phyloP scores from a whole-genome alignment of 805 yeast genomes.

The Kodamaea restingae region DNA sequence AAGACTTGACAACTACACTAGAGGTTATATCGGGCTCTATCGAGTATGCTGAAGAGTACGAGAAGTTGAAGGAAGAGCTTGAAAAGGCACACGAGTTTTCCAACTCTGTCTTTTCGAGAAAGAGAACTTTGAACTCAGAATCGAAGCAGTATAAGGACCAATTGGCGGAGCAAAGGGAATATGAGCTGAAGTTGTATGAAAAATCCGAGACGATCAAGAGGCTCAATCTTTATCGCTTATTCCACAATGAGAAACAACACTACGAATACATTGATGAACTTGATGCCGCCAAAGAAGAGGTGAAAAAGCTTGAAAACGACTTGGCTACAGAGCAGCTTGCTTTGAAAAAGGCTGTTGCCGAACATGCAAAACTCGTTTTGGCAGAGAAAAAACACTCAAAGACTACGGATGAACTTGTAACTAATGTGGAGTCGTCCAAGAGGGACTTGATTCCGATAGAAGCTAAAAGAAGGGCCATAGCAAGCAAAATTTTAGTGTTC shows the following conservation, averaged over 20 bases:
- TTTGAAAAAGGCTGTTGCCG: constrained; percentile 27
- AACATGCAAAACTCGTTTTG: constrained; percentile 45
- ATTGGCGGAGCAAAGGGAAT: constrained; percentile 64
- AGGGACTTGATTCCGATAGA: constrained; percentile 57
- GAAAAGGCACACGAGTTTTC: constrained; percentile 65
- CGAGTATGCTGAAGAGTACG: constrained; percentile 66
- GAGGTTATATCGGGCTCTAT: constrained; percentile 83
- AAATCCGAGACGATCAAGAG: constrained; percentile 44
- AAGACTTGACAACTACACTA: constrained; percentile 65
- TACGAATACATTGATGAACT: constrained; percentile 31
- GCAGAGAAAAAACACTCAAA: constrained; percentile 39
- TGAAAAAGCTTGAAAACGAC: constrained; percentile 31
- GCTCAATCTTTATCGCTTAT: constrained; percentile 61
- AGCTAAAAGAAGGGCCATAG: constrained; percentile 49
- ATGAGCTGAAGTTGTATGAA: constrained; percentile 51
- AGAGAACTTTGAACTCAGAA: constrained; percentile 68
- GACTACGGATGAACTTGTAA: constrained; percentile 31
- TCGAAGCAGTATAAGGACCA: constrained; percentile 76
- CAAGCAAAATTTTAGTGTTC: constrained; percentile 43
- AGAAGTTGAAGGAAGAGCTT: constrained; percentile 54
- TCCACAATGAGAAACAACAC: constrained; percentile 49
- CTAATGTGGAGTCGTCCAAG: constrained; percentile 41
- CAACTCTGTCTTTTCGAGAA: constrained; percentile 59
- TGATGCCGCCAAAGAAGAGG: constrained; percentile 30
- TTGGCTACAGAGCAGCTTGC: constrained; percentile 25